Percentiles rank a stretch among this genome's conserved stretches.
Conservation (phyloP, 495 filamentous ascomycete genomes). For the Hyphodiscus hymeniophilus region DNA sequence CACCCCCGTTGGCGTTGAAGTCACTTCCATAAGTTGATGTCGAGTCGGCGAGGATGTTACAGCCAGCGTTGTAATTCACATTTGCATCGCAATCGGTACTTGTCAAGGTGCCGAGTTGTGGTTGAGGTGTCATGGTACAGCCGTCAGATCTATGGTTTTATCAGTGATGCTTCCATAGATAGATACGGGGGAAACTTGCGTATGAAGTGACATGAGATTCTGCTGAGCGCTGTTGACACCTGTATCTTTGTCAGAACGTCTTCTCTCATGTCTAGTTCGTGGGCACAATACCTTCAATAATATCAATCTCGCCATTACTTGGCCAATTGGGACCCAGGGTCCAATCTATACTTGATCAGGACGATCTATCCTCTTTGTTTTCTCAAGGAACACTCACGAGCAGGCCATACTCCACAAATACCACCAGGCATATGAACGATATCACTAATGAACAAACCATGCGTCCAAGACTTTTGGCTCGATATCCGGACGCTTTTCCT, state of each 20-base stretch:
- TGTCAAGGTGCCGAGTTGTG: constrained; percentile 41
- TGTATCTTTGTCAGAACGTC: too few relatives aligned
- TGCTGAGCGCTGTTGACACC: constrained; percentile 57
- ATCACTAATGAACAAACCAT: constrained; percentile 61
- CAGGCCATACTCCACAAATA: constrained; percentile 30
- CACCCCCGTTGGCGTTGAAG: constrained; percentile 69
- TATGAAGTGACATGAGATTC: constrained; percentile 73
- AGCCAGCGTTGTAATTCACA: constrained; percentile 41
- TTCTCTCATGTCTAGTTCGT: too few relatives aligned
- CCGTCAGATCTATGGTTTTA: too few relatives aligned
- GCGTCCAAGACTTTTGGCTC: not conserved
- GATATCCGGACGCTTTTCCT: too few relatives aligned
- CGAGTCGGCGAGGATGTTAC: constrained; percentile 32
- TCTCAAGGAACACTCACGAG: too few relatives aligned
- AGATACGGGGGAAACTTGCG: constrained; percentile 19
- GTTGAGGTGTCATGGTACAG: not conserved
- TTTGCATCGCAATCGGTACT: constrained; percentile 24
- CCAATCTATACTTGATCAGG: constrained; percentile 4
- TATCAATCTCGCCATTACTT: constrained; percentile 78
- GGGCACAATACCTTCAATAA: constrained; percentile 56
- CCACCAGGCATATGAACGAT: constrained; percentile 68
- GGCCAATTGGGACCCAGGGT: constrained; percentile 70
- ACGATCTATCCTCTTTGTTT: too few relatives aligned
- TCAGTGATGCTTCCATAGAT: too few relatives aligned
- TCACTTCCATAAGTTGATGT: constrained; percentile 52